These are phyloP conservation scores for Populus tomentosa DNA, from an alignment of 441 rosid genomes.

Conservation along the genomic window DNA sequence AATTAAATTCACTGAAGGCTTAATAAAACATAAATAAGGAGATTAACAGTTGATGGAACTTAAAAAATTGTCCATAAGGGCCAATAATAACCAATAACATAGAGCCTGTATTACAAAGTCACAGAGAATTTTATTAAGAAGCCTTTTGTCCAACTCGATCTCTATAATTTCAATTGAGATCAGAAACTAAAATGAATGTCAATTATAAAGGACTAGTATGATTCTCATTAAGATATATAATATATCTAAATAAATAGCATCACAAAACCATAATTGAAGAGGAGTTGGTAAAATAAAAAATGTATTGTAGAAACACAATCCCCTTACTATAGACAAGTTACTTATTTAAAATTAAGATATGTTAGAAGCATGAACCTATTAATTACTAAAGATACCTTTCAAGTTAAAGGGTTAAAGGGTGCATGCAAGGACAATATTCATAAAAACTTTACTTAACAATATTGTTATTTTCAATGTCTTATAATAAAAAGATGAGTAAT, in stretches of 20 bases:
- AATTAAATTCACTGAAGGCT: neutral
- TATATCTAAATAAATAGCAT: too few species aligned
- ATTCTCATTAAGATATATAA: neutral
- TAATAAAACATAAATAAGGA: neutral
- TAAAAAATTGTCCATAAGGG: neutral
- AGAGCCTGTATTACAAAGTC: too few species aligned
- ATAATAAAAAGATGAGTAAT: neutral
- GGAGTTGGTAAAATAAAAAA: too few species aligned
- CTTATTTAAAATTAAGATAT: too few species aligned
- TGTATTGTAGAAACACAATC: too few species aligned
- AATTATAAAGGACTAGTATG: neutral
- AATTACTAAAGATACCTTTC: too few species aligned
- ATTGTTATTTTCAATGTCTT: neutral
- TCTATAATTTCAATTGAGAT: neutral
- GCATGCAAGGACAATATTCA: too few species aligned
- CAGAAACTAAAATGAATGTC: neutral
- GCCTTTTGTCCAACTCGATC: neutral
- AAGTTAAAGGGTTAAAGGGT: too few species aligned
- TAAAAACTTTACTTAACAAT: neutral
- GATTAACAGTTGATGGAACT: neutral
- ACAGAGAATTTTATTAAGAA: neutral
- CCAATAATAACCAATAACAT: neutral
- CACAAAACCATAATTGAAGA: too few species aligned
- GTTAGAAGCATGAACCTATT: too few species aligned
- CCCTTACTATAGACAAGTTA: too few species aligned